phyloP scores from a whole-genome alignment of 192 early-diverging fungal genomes.

The Cladochytrium replicatum region DNA sequence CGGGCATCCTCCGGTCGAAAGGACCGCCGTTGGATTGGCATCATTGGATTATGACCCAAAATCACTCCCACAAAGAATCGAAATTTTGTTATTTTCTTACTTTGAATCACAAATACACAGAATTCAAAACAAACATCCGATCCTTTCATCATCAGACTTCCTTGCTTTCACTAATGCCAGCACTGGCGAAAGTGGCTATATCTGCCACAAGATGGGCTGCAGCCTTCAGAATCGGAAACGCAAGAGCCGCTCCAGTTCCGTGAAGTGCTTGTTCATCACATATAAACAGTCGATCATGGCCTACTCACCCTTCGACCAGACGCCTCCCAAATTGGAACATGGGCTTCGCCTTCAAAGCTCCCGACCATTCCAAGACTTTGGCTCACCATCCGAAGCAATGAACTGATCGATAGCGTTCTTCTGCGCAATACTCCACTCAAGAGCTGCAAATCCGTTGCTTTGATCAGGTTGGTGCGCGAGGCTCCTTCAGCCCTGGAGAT shows the following conservation, averaged over 20 bases:
- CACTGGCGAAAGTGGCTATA: slow-evolving; percentile 22
- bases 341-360: background rate
- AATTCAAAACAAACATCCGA: too few species aligned
- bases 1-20: too few species aligned
- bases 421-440: slow-evolving; percentile 3
- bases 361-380: background rate
- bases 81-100: too few species aligned
- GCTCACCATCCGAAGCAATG: background rate
- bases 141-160: too few species aligned
- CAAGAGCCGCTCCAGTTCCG: slow-evolving; percentile 16
- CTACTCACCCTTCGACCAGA: slow-evolving; percentile 10
- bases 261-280: background rate
- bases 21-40: too few species aligned
- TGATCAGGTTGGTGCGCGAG: slow-evolving; percentile 2
- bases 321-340: slow-evolving; percentile 8
- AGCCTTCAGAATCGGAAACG: slow-evolving; percentile 12
- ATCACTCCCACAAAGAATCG: too few species aligned
- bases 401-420: background rate
- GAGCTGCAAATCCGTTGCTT: too few species aligned
- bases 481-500: slow-evolving; percentile 5
- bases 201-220: slow-evolving; percentile 12
- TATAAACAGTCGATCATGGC: background rate
- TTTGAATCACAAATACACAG: too few species aligned
- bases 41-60: too few species aligned
- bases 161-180: slow-evolving; percentile 14